A percentile compares a stretch with the other conserved stretches of the same genome.
Evolutionary conservation across 192 early-diverging fungal species (phyloP).

Genomic region (Rhizophagus sp.): DNA sequence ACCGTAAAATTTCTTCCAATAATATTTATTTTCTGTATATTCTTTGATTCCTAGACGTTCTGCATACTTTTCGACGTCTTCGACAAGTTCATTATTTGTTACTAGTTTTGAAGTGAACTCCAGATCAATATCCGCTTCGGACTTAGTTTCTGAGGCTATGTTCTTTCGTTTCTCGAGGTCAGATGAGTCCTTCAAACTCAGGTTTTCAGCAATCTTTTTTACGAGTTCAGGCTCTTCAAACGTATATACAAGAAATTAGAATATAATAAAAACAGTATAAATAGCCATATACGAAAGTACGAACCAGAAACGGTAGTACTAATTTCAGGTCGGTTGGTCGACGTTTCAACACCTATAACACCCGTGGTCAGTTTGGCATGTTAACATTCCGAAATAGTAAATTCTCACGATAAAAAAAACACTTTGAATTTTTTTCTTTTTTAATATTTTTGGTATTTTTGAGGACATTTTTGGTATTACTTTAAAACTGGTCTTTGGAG

Average conservation of each 20-base stretch:
- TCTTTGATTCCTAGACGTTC: constrained; percentile 19
- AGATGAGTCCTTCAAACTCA: constrained; percentile 24
- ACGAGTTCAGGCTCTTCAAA: constrained; percentile 13
- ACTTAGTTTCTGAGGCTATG: constrained; percentile 17
- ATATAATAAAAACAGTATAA: constrained; percentile 29
- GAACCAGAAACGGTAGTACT: constrained; percentile 23
- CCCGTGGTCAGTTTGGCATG: constrained; percentile 2
- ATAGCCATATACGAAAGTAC: constrained; percentile 21
- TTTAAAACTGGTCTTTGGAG: no score
- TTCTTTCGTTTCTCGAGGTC: constrained; percentile 11
- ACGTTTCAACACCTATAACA: constrained; percentile 20
- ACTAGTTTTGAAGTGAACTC: constrained; percentile 24
- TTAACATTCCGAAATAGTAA: constrained; percentile 8
- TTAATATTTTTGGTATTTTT: no score
- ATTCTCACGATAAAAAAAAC: no score
- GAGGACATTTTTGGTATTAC: no score
- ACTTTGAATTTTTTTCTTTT: no score
- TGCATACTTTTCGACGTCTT: constrained; percentile 14
- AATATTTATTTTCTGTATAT: constrained; percentile 23
- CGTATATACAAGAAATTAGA: constrained; percentile 19
- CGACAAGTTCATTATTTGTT: constrained; percentile 9
- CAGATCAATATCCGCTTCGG: constrained; percentile 6
- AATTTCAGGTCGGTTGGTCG: constrained; percentile 12
- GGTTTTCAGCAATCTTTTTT: constrained; percentile 2
- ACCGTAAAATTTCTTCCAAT: constrained; percentile 20